These are phyloP conservation scores for Penicillium subrubescens DNA, from an alignment of 495 filamentous ascomycete species.

Conservation along the genomic window DNA sequence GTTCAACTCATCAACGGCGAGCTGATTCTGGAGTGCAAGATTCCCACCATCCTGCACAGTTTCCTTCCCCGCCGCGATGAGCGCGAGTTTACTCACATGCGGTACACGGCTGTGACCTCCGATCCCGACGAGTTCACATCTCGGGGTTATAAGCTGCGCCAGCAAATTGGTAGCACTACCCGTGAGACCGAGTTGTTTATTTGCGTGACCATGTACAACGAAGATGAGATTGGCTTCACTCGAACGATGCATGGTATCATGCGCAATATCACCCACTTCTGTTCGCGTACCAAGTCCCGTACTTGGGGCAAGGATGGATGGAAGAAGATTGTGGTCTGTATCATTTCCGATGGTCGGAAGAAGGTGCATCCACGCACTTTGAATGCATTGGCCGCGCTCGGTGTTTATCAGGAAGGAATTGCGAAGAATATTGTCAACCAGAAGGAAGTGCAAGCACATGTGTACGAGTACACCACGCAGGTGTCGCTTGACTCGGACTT, in stretches of 20 bases:
- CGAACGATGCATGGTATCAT: conserved; percentile 99
- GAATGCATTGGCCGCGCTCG: conserved; percentile 95
- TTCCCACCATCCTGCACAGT: conserved; percentile 94
- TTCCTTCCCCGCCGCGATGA: conserved; percentile 91
- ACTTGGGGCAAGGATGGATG: conserved; percentile 98
- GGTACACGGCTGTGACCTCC: conserved; percentile 99
- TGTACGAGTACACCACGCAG: conserved; percentile 99
- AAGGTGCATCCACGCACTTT: conserved; percentile 94
- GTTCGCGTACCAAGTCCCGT: conserved; percentile 84
- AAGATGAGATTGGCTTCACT: conserved; percentile 94
- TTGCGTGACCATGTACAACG: conserved; percentile 98
- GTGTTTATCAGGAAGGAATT: conserved; percentile 98
- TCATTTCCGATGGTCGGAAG: conserved; percentile 89
- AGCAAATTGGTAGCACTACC: conserved; percentile 81
- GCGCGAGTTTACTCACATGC: conserved; percentile 98
- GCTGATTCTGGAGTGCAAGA: conserved; percentile 97
- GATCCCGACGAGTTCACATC: conserved; percentile 93
- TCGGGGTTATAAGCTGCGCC: conserved; percentile 90
- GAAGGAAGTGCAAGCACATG: conserved; percentile 80
- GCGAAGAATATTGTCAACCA: conserved; percentile 98
- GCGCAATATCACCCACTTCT: conserved; percentile 97
- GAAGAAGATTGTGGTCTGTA: conserved; percentile 99
- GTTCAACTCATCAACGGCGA: conserved; percentile 96
- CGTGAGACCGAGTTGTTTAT: conserved; percentile 98
- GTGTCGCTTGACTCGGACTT: conserved; percentile 92